Percentiles rank a stretch among this genome's conserved stretches.
phyloP scores from a whole-genome alignment of 148 eudicot species.

The Cornus kousa region DNA sequence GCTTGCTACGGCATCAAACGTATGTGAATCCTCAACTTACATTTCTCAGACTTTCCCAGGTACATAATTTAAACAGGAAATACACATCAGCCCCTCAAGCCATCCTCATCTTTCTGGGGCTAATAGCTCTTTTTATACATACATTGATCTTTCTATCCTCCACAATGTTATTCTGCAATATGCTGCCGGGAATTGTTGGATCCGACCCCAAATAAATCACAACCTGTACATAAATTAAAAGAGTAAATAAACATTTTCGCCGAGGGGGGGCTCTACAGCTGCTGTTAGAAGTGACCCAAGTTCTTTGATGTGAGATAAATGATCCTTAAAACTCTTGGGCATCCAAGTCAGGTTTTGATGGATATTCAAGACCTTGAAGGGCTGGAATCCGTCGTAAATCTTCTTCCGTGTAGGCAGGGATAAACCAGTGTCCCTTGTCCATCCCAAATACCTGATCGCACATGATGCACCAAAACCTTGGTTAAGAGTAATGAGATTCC shows the following conservation, averaged over 20 bases:
- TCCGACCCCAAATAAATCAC: conserved; percentile 1
- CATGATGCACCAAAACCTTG: background rate
- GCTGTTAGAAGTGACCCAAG: background rate
- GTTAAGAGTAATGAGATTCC: background rate
- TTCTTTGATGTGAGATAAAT: background rate
- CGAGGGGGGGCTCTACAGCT: conserved; percentile 13
- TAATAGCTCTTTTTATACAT: background rate
- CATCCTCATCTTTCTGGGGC: background rate
- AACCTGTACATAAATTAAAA: background rate
- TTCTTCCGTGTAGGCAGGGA: conserved; percentile 85
- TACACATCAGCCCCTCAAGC: background rate
- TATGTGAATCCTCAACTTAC: background rate
- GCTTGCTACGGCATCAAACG: background rate
- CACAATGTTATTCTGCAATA: background rate
- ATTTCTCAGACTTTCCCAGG: background rate
- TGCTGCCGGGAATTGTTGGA: background rate
- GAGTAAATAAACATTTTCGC: conserved; percentile 3
- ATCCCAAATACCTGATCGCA: conserved; percentile 72
- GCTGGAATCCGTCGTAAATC: conserved; percentile 85
- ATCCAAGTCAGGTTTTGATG: conserved; percentile 79
- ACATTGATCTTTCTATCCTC: background rate
- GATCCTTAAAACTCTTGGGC: conserved; percentile 48
- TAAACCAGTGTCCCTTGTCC: conserved; percentile 73
- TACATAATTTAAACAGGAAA: background rate
- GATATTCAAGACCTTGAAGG: conserved; percentile 91